These are phyloP conservation scores for Microdochium trichocladiopsis DNA, from an alignment of 2,329 filamentous ascomycete genomes.

Conservation along the genomic window DNA sequence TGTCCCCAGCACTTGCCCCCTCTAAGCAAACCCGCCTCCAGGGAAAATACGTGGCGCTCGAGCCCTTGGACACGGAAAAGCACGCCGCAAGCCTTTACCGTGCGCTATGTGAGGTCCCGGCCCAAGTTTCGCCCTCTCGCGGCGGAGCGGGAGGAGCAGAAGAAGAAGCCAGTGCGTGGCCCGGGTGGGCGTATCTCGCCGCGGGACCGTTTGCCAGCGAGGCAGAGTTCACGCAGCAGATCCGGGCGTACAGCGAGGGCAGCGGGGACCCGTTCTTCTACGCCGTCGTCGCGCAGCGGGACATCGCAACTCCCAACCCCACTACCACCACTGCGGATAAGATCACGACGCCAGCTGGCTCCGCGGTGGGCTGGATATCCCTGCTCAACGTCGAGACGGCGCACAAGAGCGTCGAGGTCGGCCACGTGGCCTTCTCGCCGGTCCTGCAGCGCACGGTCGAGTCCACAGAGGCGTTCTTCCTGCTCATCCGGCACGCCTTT, in stretches of 20 bases:
- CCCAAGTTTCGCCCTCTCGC: background rate
- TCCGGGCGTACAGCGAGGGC: background rate
- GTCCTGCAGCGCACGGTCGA: slow-evolving; percentile 43
- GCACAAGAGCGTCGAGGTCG: slow-evolving; percentile 49
- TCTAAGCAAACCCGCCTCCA: background rate
- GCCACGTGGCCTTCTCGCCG: slow-evolving; percentile 43
- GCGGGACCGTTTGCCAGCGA: background rate
- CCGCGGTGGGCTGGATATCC: slow-evolving; percentile 14
- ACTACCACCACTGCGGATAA: background rate
- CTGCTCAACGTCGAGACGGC: slow-evolving; percentile 36
- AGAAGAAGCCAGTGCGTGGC: background rate
- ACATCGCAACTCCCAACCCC: background rate
- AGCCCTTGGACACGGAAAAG: background rate
- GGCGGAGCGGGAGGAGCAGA: background rate
- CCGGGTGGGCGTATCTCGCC: background rate
- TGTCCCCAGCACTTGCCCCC: background rate
- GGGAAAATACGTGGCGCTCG: background rate
- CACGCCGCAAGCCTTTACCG: background rate
- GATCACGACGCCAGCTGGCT: slow-evolving; percentile 3
- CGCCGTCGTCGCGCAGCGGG: slow-evolving; percentile 12
- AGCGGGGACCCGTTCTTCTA: slow-evolving; percentile 15
- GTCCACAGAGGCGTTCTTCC: slow-evolving; percentile 51
- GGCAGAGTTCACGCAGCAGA: background rate
- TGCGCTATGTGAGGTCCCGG: background rate
- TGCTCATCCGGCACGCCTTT: slow-evolving; percentile 47